Percentiles rank a stretch among this genome's conserved stretches.
phyloP scores from a whole-genome alignment of 192 early-diverging fungal species.

The Lobosporangium transversale region DNA sequence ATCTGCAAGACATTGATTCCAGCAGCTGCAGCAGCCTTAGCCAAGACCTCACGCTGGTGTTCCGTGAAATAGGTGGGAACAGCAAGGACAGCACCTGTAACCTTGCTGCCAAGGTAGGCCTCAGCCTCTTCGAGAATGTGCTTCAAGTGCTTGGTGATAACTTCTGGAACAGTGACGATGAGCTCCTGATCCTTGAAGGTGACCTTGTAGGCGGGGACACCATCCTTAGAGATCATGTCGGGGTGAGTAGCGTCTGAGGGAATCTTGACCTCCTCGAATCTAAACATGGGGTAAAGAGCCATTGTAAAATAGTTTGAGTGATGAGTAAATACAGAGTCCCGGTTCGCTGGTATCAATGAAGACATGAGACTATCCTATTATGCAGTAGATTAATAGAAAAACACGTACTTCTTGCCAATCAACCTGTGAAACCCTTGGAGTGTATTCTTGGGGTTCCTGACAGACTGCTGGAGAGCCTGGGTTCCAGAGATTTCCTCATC shows the following conservation, averaged over 20 bases:
- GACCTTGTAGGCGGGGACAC: constrained; percentile 70
- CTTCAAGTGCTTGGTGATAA: constrained; percentile 81
- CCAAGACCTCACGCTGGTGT: constrained; percentile 73
- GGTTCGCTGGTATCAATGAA: too few species aligned
- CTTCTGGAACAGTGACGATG: constrained; percentile 75
- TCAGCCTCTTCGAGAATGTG: constrained; percentile 90
- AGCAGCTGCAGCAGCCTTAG: constrained; percentile 73
- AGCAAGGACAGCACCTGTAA: constrained; percentile 86
- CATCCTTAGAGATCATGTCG: constrained; percentile 67
- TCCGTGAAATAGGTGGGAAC: constrained; percentile 88
- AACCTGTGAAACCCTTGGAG: constrained; percentile 87
- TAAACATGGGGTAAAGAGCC: not conserved
- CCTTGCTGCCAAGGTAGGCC: constrained; percentile 80
- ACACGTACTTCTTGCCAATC: constrained; percentile 81
- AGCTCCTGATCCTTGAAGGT: constrained; percentile 67
- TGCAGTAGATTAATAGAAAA: not conserved
- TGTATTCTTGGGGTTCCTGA: constrained; percentile 90
- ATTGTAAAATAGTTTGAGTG: not conserved
- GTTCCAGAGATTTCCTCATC: constrained; percentile 84
- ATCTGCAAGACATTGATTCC: constrained; percentile 85
- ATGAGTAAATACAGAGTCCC: too few species aligned
- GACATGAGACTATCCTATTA: too few species aligned
- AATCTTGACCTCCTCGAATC: constrained; percentile 55
- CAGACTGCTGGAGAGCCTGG: constrained; percentile 38
- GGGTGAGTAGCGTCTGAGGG: constrained; percentile 50